These are phyloP conservation scores for Acanthamoeba quina DNA, from an alignment of 208 protist species.

Conservation along the genomic window DNA sequence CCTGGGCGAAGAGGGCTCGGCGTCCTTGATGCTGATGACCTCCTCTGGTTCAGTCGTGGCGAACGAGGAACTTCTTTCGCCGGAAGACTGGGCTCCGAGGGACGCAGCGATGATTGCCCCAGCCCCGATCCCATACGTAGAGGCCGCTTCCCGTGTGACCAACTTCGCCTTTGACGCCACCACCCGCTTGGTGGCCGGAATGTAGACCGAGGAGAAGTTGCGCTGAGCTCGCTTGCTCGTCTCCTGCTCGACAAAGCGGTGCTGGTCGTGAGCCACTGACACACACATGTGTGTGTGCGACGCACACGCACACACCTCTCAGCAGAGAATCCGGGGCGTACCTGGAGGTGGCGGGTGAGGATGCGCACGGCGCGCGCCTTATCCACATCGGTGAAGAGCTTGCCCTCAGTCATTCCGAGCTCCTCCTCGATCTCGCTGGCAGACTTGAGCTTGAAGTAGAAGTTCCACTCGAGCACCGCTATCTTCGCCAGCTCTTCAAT, in stretches of 20 bases:
- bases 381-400: conserved; percentile 4
- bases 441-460: conserved; percentile 58
- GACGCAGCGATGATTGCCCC: not conserved
- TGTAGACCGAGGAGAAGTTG: conserved; percentile 7
- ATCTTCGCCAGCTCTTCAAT: conserved; percentile 50
- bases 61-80: not conserved
- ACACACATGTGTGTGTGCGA: not conserved
- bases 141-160: not conserved
- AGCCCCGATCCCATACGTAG: not conserved
- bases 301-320: not conserved
- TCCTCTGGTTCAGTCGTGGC: not conserved
- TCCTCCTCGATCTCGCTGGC: conserved; percentile 36
- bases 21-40: not conserved
- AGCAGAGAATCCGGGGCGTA: not conserved
- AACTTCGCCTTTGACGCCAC: not conserved
- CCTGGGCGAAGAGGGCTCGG: not conserved
- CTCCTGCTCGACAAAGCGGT: not conserved
- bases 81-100: not conserved
- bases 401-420: not conserved
- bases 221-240: not conserved
- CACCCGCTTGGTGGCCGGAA: conserved; percentile 3
- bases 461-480: conserved; percentile 8
- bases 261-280: not conserved
- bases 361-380: not conserved
- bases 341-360: conserved; percentile 6